Percentiles rank a stretch among this genome's conserved stretches.
Evolutionary conservation across 1,139 yeast species (phyloP).

Genomic region (Entelexis paramagnoliae): DNA sequence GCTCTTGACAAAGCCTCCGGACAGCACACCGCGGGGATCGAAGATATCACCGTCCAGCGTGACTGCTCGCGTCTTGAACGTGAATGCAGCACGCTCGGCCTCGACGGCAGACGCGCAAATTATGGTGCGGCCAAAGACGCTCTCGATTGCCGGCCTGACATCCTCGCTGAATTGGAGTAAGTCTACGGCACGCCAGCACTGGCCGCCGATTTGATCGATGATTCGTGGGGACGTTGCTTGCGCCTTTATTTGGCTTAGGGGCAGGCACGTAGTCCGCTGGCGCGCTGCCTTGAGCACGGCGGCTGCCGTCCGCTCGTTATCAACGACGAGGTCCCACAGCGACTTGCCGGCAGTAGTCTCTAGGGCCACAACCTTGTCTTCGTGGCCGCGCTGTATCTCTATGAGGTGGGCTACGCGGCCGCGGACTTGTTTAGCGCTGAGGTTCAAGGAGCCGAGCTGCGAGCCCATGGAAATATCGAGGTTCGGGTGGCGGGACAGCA

Average conservation of each 20-base stretch:
- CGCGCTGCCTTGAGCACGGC: slow-evolving; percentile 71
- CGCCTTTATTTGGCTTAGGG: slow-evolving; percentile 73
- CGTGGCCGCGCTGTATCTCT: slow-evolving; percentile 46
- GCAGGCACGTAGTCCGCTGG: slow-evolving; percentile 79
- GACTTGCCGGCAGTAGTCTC: slow-evolving; percentile 94
- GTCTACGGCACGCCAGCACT: slow-evolving; percentile 74
- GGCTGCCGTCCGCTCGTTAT: slow-evolving; percentile 73
- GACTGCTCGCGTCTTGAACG: slow-evolving; percentile 69
- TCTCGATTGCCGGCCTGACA: slow-evolving; percentile 75
- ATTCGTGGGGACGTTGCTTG: slow-evolving; percentile 38
- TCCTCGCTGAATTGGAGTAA: slow-evolving; percentile 64
- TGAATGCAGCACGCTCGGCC: slow-evolving; percentile 75
- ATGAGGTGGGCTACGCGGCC: slow-evolving; percentile 90
- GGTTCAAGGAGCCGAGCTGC: not conserved
- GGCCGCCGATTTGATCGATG: slow-evolving; percentile 32
- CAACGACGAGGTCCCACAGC: slow-evolving; percentile 83
- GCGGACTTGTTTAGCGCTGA: slow-evolving; percentile 10
- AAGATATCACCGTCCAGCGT: slow-evolving; percentile 89
- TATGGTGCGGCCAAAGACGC: slow-evolving; percentile 78
- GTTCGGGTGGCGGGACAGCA: slow-evolving; percentile 19
- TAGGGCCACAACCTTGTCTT: slow-evolving; percentile 65
- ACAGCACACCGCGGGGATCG: slow-evolving; percentile 91
- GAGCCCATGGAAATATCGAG: slow-evolving; percentile 18
- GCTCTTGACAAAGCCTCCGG: slow-evolving; percentile 41
- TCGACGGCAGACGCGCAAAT: slow-evolving; percentile 80